Base-by-base conservation (phyloP, 441 rosid species). In the Codiaeum variegatum region DNA sequence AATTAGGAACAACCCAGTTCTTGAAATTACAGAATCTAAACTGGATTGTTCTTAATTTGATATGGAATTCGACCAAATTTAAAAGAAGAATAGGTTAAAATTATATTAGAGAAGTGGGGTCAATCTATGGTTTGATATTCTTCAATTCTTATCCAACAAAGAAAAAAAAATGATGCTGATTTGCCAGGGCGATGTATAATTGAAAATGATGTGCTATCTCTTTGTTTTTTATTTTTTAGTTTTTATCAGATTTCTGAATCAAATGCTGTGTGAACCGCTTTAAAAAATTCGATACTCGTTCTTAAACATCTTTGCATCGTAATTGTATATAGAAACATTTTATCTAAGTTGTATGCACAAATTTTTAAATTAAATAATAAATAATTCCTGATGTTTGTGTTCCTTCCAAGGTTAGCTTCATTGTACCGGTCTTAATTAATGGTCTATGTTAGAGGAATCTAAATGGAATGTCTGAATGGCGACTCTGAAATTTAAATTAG, bases 121-220 rank as follows among this genome's bases (percentile, higher is more conserved):
- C 69, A 32, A 58, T 24, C 13, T 51, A 21, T 18, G 67, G 52
- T 52, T 56, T 38, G 80, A 75, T 70, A 74, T 69, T 78, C 67
- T 47, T 58, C 36, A 23, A 83, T 81, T 74, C 84, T 82, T 77
- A 83, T 85, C 84, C 80, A n/a, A 65, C 62, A 56, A 23, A 61
- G 47, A 47, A 23, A 32, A 23, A 32, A 24, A 29, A 36, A 24
- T 38, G 29, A 62, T 38, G 56, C 55, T 13, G 76, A 71, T 59
- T 70, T 63, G 66, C 62, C 70, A 59, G 61, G 59, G 51, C 75
- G 40, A 65, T 46, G 71, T 6, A 60, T 11, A 62, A 61, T 29
- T 74, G 82, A 81, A 66, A 81, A 69, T 24, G 74, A 72, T 70
- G 44, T 60, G 34, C 65, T 0, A 7, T 0, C 18, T 40, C 44